Evolutionary conservation across 768 basidiomycete species (phyloP).

Genomic region (Exidia glandulosa): DNA sequence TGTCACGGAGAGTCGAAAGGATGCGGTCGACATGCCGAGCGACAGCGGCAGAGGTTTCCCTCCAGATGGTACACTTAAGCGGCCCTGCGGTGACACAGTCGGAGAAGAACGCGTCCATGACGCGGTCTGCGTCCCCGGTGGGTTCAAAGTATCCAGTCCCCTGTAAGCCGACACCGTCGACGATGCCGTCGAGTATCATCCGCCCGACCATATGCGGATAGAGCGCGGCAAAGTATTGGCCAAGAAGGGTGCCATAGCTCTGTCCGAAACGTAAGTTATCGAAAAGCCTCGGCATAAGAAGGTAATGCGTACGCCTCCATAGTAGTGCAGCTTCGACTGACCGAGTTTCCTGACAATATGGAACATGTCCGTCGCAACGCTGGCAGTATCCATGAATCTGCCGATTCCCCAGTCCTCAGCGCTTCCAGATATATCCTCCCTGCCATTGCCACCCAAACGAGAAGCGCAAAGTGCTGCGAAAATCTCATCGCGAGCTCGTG

Average conservation of each 20-base stretch:
- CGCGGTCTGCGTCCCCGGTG: neutral
- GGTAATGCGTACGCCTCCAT: slow-evolving; percentile 3
- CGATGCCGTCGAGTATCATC: slow-evolving; percentile 1
- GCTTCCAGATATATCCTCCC: neutral
- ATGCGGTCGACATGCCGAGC: neutral
- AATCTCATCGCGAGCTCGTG: neutral
- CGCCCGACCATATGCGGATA: slow-evolving; percentile 2
- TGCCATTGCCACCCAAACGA: neutral
- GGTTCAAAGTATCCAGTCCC: neutral
- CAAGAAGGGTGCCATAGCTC: slow-evolving; percentile 2
- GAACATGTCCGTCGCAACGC: slow-evolving; percentile 1
- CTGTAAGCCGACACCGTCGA: neutral
- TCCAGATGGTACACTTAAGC: neutral
- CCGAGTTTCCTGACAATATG: neutral
- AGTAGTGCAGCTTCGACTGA: slow-evolving; percentile 9
- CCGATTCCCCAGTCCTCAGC: neutral
- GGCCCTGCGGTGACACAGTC: neutral
- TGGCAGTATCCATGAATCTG: neutral
- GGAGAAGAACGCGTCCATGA: neutral
- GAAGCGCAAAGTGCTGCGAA: neutral
- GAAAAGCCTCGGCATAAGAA: neutral
- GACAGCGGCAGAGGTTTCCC: neutral
- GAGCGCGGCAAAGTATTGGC: slow-evolving; percentile 1
- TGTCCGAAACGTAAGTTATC: neutral
- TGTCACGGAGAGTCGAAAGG: neutral